Conservation (phyloP, 2,329 filamentous ascomycete genomes). For the Botrytis fragariae region DNA sequence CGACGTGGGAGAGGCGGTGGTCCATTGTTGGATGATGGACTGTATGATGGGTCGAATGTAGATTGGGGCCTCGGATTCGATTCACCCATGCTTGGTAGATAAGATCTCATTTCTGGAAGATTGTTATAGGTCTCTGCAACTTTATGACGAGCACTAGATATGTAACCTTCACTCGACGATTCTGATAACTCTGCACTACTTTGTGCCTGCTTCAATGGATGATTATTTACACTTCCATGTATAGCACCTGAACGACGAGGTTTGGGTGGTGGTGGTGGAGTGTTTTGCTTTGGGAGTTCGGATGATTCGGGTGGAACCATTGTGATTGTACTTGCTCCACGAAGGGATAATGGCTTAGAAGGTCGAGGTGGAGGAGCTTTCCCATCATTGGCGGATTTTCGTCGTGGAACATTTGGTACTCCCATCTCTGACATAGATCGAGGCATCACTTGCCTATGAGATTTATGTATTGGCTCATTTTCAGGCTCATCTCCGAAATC, state of each 20-base stretch:
- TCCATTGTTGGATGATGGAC: conserved; percentile 21
- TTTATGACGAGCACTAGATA: conserved; percentile 34
- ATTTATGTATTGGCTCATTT: conserved; percentile 40
- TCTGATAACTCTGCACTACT: conserved; percentile 30
- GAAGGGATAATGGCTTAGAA: conserved; percentile 55
- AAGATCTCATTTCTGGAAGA: conserved; percentile 36
- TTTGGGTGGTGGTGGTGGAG: conserved; percentile 38
- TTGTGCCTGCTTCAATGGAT: conserved; percentile 34
- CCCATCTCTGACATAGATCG: conserved; percentile 34
- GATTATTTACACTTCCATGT: conserved; percentile 16
- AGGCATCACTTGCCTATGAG: conserved; percentile 34
- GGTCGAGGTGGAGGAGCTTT: conserved; percentile 53
- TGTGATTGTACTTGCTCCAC: conserved; percentile 40
- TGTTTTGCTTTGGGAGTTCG: conserved; percentile 43
- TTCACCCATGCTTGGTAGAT: conserved; percentile 30
- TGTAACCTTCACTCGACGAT: conserved; percentile 31
- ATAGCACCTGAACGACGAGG: conserved; percentile 28
- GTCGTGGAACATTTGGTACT: conserved; percentile 35
- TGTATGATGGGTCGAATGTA: conserved; percentile 9
- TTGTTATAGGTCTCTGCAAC: conserved; percentile 37
- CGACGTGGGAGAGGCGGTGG: conserved; percentile 30
- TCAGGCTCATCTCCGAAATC: conserved; percentile 57
- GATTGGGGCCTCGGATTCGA: background rate
- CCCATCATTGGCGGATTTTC: conserved; percentile 27
- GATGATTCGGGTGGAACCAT: conserved; percentile 38